Evolutionary conservation across 352 stramenopile genomes (phyloP).

Genomic region (Aphanomyces astaci): DNA sequence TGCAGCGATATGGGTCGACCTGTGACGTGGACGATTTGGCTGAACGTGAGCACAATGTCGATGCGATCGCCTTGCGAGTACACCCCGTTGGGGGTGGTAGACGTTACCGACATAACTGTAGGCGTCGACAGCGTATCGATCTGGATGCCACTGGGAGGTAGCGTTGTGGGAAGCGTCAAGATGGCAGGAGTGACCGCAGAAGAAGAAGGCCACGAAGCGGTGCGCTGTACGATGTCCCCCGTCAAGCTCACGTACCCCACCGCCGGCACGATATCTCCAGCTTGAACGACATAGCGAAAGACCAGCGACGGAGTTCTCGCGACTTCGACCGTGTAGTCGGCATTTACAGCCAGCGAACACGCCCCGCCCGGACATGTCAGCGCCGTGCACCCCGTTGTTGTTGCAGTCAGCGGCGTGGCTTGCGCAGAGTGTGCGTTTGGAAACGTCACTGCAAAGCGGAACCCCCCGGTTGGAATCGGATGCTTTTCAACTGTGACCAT

Average conservation of each 20-base stretch:
- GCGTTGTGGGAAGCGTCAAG: slow-evolving; percentile 29
- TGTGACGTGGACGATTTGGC: slow-evolving; percentile 37
- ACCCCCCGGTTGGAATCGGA: slow-evolving; percentile 12
- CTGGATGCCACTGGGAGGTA: slow-evolving; percentile 27
- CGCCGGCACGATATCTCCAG: slow-evolving; percentile 29
- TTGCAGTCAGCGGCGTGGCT: slow-evolving; percentile 25
- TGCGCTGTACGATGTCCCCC: slow-evolving; percentile 39
- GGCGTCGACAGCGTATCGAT: slow-evolving; percentile 34
- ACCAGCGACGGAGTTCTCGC: slow-evolving; percentile 38
- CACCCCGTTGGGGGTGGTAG: slow-evolving; percentile 33
- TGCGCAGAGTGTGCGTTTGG: slow-evolving; percentile 32
- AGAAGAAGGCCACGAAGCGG: slow-evolving; percentile 32
- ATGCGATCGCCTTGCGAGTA: slow-evolving; percentile 64
- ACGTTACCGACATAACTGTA: slow-evolving; percentile 34
- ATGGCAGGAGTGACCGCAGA: slow-evolving; percentile 26
- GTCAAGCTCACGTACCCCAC: slow-evolving; percentile 29
- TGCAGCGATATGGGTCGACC: slow-evolving; percentile 49
- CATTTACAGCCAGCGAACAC: slow-evolving; percentile 40
- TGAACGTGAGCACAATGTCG: slow-evolving; percentile 48
- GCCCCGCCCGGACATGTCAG: slow-evolving; percentile 43
- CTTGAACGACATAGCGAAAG: slow-evolving; percentile 51
- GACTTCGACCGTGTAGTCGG: slow-evolving; percentile 32
- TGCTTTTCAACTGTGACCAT: neutral
- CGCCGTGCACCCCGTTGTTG: slow-evolving; percentile 30
- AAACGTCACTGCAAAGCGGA: slow-evolving; percentile 47